These are phyloP conservation scores for Funneliformis mosseae DNA, from an alignment of 192 early-diverging fungal genomes.

Conservation along the genomic window DNA sequence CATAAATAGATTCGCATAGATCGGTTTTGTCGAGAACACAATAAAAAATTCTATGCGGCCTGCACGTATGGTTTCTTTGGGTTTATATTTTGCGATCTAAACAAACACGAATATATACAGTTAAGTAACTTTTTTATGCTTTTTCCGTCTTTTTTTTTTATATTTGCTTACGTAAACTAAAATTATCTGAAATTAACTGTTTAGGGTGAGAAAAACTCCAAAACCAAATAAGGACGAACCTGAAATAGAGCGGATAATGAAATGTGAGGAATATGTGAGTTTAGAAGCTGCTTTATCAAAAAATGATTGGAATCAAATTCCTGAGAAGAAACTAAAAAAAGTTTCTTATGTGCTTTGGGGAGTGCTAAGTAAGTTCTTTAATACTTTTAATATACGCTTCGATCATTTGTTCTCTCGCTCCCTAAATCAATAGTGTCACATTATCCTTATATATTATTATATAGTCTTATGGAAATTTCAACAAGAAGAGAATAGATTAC, in stretches of 20 bases:
- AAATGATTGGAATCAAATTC: conserved; percentile 45
- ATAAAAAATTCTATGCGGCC: conserved; percentile 68
- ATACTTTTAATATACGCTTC: background rate
- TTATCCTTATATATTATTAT: conserved; percentile 2
- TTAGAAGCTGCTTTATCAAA: conserved; percentile 42
- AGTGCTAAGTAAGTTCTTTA: conserved; percentile 46
- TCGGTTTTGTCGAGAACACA: conserved; percentile 55
- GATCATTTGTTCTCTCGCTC: background rate
- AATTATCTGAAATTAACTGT: background rate
- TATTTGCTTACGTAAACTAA: conserved; percentile 12
- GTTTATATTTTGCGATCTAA: conserved; percentile 86
- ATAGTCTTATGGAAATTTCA: conserved; percentile 42
- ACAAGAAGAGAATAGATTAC: conserved; percentile 34
- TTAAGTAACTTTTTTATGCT: conserved; percentile 36
- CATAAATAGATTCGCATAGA: conserved; percentile 56
- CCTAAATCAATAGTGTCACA: background rate
- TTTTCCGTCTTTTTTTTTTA: background rate
- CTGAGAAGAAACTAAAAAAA: conserved; percentile 46
- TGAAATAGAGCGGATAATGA: conserved; percentile 38
- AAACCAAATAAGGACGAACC: conserved; percentile 44
- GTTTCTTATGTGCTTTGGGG: conserved; percentile 54
- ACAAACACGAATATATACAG: conserved; percentile 60
- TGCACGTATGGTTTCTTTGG: conserved; percentile 75
- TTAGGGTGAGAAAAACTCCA: conserved; percentile 34
- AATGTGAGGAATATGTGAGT: conserved; percentile 42